Base-by-base conservation (phyloP, 129 eudicot genomes). In the Mikania micrantha region DNA sequence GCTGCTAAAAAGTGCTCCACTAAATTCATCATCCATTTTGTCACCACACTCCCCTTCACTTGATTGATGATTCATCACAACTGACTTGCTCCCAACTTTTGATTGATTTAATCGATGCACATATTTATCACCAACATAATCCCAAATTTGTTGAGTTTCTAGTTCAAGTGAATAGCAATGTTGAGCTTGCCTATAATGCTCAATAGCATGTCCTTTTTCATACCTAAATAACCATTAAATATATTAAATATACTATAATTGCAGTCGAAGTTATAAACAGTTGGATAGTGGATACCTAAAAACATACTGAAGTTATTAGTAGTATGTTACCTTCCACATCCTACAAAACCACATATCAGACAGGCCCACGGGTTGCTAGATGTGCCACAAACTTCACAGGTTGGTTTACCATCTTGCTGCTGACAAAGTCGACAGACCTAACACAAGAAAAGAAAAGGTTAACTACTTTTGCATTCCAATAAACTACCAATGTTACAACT, bases 81-180 rank as follows among this genome's bases (percentile, higher is more conserved):
- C 69, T 28, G 97, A 80, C 77, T 94, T 94, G 64, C 87, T 81
- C 71, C 77, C 93, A 73, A 60, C 79, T 83, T 85, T 90, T 62
- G 99, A 92, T 60, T 88, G 99, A 70, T 94, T 89, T 70, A 94
- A 71, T 24, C 99, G 82, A 62, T 94, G 99, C 39, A 87, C 99
- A 71, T 94, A 94, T 53, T 77, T 85, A 73, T 94, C 99, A 40
- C 97, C 97, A 41, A 83, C 93, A 80, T 94, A 94, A 84, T 92
- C 98, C 98, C 98, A 92, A 31, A 92, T 91, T 57, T 85, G 95
- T 20, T 89, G 96, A 19, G 82, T 86, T 79, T 86, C 91, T 66
- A 92, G 49, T 63, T 91, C 95, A 24, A 91, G 97, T 27, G 97
- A 87, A 83, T 83, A 91, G 71, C 84, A 79, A 66, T 91, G 97